These are phyloP conservation scores for Yamadazyma sp. DNA, from an alignment of 805 yeast genomes.

Conservation along the genomic window DNA sequence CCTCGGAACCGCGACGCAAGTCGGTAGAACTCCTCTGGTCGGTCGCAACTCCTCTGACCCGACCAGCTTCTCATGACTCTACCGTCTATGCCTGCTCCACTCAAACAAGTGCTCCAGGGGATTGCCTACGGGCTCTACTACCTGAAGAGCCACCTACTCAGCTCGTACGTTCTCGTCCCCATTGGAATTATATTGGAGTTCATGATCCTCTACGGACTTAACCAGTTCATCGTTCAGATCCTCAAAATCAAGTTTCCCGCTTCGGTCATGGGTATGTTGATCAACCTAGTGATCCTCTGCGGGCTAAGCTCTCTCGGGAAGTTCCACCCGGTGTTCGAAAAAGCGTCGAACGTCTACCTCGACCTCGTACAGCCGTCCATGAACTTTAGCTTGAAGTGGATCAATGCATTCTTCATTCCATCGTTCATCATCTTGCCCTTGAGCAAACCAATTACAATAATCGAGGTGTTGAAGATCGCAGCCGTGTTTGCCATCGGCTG, in stretches of 20 bases:
- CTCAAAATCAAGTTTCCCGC: slow-evolving; percentile 59
- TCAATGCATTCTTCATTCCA: slow-evolving; percentile 75
- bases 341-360: slow-evolving; percentile 30
- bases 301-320: slow-evolving; percentile 27
- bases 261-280: slow-evolving; percentile 68
- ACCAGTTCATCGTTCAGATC: slow-evolving; percentile 44
- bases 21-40: too few relatives aligned
- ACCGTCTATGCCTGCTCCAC: neutral
- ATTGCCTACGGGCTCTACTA: slow-evolving; percentile 30
- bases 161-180: slow-evolving; percentile 49
- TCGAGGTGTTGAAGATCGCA: slow-evolving; percentile 70
- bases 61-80: neutral
- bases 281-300: slow-evolving; percentile 50
- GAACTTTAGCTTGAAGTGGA: slow-evolving; percentile 73
- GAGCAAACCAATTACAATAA: slow-evolving; percentile 61
- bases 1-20: too few relatives aligned
- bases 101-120: slow-evolving; percentile 4
- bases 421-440: slow-evolving; percentile 72
- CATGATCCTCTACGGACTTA: slow-evolving; percentile 51
- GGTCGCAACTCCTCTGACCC: slow-evolving; percentile 1
- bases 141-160: slow-evolving; percentile 34
- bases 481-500: slow-evolving; percentile 73
- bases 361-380: slow-evolving; percentile 55
- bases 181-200: slow-evolving; percentile 48
- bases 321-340: slow-evolving; percentile 18